These are phyloP conservation scores for Cryptococcus wingfieldii DNA, from an alignment of 1,284 basidiomycete genomes.

Conservation along the genomic window DNA sequence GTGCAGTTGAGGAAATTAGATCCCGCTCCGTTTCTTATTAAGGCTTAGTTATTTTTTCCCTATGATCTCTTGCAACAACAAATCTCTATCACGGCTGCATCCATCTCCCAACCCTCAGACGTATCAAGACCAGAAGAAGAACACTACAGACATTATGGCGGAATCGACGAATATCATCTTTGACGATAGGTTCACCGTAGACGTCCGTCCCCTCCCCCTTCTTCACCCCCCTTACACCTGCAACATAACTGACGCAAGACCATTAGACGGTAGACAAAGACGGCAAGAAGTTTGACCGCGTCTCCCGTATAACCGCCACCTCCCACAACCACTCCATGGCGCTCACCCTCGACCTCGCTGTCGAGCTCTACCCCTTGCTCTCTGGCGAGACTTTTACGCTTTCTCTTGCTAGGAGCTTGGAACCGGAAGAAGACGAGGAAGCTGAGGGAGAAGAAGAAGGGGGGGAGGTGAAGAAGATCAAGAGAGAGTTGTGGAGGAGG, in stretches of 20 bases:
- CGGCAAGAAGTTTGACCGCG: conserved; percentile 96
- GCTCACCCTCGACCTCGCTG: conserved; percentile 84
- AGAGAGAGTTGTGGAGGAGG: conserved; percentile 75
- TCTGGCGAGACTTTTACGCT: conserved; percentile 73
- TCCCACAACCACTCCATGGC: conserved; percentile 86
- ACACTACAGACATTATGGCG: conserved; percentile 12
- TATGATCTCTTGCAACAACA: neutral
- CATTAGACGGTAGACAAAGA: conserved; percentile 67
- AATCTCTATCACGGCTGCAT: neutral
- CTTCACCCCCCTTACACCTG: neutral
- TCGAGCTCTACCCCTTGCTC: conserved; percentile 74
- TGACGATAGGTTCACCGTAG: conserved; percentile 82
- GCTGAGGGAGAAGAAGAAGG: conserved; percentile 22
- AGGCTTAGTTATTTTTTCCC: neutral
- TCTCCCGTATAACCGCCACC: conserved; percentile 77
- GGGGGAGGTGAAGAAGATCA: conserved; percentile 67
- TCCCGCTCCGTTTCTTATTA: neutral
- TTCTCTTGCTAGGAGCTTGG: conserved; percentile 75
- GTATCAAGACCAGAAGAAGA: neutral
- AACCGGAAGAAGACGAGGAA: conserved; percentile 49
- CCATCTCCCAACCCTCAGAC: neutral
- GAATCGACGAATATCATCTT: conserved; percentile 56
- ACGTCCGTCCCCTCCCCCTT: conserved; percentile 45
- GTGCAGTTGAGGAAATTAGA: neutral
- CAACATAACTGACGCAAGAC: neutral